Conservation (phyloP, 2,329 filamentous ascomycete genomes). For the Scytalidium sp. region DNA sequence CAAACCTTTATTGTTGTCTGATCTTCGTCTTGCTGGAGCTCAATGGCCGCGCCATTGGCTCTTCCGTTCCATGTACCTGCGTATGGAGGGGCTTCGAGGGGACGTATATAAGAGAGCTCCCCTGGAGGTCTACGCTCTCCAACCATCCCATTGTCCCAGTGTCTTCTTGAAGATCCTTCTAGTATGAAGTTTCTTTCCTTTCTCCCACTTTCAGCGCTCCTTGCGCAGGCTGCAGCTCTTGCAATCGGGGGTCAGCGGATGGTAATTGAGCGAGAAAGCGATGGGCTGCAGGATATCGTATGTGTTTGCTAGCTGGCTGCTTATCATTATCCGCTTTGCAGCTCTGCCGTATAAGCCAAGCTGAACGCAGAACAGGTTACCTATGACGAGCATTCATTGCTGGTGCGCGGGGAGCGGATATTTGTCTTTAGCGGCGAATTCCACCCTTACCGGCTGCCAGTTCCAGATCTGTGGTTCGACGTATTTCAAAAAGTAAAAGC, state of each 20-base stretch:
- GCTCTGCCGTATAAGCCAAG: not conserved
- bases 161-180: not conserved
- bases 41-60: not conserved
- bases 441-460: conserved; percentile 59
- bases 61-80: not conserved
- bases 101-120: not conserved
- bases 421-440: conserved; percentile 63
- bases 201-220: conserved; percentile 34
- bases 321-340: not conserved
- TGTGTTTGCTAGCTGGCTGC: conserved; percentile 17
- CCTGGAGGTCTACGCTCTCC: no score
- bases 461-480: conserved; percentile 64
- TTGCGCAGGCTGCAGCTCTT: conserved; percentile 41
- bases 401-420: conserved; percentile 58
- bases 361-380: conserved; percentile 39
- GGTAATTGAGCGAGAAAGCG: conserved; percentile 47
- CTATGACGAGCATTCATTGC: conserved; percentile 62
- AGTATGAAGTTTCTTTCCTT: conserved; percentile 35
- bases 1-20: not conserved
- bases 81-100: not conserved
- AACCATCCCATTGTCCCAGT: no score
- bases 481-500: conserved; percentile 82
- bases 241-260: conserved; percentile 47
- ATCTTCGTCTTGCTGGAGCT: not conserved
- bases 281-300: conserved; percentile 53